These are phyloP conservation scores for Xylariomycetidae sp. DNA, from an alignment of 2,329 filamentous ascomycete species.

Conservation along the genomic window DNA sequence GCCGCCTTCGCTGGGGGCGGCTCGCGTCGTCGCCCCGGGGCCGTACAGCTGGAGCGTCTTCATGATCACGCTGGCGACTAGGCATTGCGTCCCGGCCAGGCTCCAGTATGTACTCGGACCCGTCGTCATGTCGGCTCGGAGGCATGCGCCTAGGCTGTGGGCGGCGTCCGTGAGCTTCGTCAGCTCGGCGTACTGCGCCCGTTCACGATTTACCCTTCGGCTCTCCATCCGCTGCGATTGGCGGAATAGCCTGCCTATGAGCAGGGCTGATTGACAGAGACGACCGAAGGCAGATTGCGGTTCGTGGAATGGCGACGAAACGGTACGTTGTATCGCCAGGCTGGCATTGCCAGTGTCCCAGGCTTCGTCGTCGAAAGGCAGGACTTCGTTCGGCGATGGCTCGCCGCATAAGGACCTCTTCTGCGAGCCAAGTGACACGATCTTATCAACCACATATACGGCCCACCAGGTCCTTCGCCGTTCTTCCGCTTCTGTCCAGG, in stretches of 20 bases:
- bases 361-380: slow-evolving; percentile 32
- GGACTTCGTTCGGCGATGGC: slow-evolving; percentile 22
- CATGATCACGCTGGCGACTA: slow-evolving; percentile 8
- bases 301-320: slow-evolving; percentile 37
- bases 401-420: slow-evolving; percentile 31
- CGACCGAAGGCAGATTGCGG: slow-evolving; percentile 44
- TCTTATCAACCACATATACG: slow-evolving; percentile 38
- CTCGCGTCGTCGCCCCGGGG: background rate
- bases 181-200: slow-evolving; percentile 12
- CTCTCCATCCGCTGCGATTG: slow-evolving; percentile 7
- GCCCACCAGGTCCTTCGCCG: slow-evolving; percentile 42
- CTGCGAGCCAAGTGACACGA: slow-evolving; percentile 22
- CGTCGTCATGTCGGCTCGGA: slow-evolving; percentile 6
- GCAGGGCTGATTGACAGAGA: slow-evolving; percentile 34
- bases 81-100: slow-evolving; percentile 6
- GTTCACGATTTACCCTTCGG: slow-evolving; percentile 7
- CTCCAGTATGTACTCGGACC: slow-evolving; percentile 7
- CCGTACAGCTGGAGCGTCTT: slow-evolving; percentile 4
- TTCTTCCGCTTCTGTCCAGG: slow-evolving; percentile 43
- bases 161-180: slow-evolving; percentile 12
- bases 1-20: background rate
- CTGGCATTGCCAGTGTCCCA: slow-evolving; percentile 35
- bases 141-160: slow-evolving; percentile 5
- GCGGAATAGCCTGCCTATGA: slow-evolving; percentile 27
- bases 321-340: slow-evolving; percentile 21